phyloP scores from a whole-genome alignment of 108 stramenopile species.

The Skeletonema costatum region DNA sequence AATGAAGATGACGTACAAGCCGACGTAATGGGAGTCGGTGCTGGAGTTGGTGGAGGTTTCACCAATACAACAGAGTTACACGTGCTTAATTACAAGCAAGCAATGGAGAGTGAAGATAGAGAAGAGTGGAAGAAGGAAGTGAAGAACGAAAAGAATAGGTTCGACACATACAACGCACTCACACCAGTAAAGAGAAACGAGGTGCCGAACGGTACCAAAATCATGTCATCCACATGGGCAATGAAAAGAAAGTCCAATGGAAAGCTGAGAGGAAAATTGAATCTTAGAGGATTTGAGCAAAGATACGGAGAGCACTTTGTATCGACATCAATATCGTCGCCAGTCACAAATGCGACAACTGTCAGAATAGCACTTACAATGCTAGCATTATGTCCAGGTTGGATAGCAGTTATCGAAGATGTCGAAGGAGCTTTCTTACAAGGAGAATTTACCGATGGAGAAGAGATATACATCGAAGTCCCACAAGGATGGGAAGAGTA shows the following conservation, averaged over 20 bases:
- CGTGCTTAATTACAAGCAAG: constrained; percentile 36
- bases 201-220: constrained; percentile 2
- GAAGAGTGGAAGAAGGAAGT: constrained; percentile 22
- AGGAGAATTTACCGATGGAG: constrained; percentile 21
- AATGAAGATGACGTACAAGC: neutral
- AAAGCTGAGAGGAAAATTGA: constrained; percentile 10
- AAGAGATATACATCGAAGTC: constrained; percentile 14
- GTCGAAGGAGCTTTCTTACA: constrained; percentile 18
- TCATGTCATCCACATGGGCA: constrained; percentile 14
- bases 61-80: constrained; percentile 26
- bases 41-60: constrained; percentile 29
- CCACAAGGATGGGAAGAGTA: constrained; percentile 29
- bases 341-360: constrained; percentile 14
- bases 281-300: constrained; percentile 24
- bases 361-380: constrained; percentile 11
- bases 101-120: constrained; percentile 15
- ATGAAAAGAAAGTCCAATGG: constrained; percentile 29
- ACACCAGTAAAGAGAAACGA: neutral
- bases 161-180: neutral
- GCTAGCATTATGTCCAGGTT: neutral
- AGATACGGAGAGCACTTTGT: constrained; percentile 20
- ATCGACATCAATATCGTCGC: constrained; percentile 11
- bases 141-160: constrained; percentile 19
- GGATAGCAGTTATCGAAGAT: neutral
- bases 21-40: neutral